Base-by-base conservation (phyloP, 306 rosid genomes). In the Trifolium fragiferum region DNA sequence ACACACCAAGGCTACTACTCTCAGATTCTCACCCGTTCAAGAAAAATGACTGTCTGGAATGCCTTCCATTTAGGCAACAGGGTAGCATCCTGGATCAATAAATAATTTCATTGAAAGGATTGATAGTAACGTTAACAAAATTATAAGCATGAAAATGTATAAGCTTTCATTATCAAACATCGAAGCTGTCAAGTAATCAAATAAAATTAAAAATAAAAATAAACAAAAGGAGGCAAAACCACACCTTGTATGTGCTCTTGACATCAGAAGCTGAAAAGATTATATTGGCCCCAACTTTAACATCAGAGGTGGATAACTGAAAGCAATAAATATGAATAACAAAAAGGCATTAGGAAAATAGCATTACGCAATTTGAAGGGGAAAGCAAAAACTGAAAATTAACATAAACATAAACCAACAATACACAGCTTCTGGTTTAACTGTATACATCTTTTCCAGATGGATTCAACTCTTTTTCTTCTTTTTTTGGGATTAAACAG, bases 41-140 rank as follows among this genome's bases (percentile, higher is more conserved):
- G 97, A 88, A 83, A 91, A 74, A 94, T 87, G 77, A 87, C 78
- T 8, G 97, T 91, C 68, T 84, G 87, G 84, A 91, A 91, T 14
- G 97, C 96, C 84, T 94, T 91, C 98, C 97, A 91, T 64, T 88
- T 87, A 12, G 97, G 90, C 65, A 83, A 72, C 61, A 94, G 97
- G 46, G 78, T 79, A 10, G 97, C 97, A 57, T 90, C 96, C 98
- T 94, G 88, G 47, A 80, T 73, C 72, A 77, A 46, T 65, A 76
- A 77, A 46, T 65, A 76, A 19, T 21, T 41, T 68, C 8, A 65
- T 77, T 37, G 70, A 49, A 44, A 44, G 41, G 14, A 64, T 41
- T 68, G 27, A 10, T 57, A 50, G 44, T 66, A 61, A 66, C 47
- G 35, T 65, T 46, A 44, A 47, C 27, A 62, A 15, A 65, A 55